phyloP scores from a whole-genome alignment of 495 filamentous ascomycete species.

The Tetracladium setigerum region DNA sequence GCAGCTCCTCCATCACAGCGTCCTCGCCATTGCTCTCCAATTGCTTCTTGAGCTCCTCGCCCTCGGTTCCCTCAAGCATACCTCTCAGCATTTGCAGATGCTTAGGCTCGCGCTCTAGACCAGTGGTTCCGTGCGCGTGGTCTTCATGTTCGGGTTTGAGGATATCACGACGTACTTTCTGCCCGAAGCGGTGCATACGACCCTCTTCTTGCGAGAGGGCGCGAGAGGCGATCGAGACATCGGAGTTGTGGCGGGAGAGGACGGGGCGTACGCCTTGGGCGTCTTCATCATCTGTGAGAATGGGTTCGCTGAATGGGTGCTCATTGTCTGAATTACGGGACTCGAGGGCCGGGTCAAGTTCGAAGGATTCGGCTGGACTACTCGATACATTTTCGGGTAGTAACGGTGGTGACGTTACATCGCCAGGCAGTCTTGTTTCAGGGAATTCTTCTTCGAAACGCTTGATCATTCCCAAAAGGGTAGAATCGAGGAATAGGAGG shows the following conservation, averaged over 20 bases:
- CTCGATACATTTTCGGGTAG: constrained; percentile 10
- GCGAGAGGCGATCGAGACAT: constrained; percentile 71
- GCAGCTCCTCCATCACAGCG: constrained; percentile 50
- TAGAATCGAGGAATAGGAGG: constrained; percentile 83
- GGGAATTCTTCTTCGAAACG: constrained; percentile 96
- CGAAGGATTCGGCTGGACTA: constrained; percentile 29
- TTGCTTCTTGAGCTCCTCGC: constrained; percentile 47
- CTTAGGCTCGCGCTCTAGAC: constrained; percentile 43
- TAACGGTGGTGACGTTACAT: constrained; percentile 13
- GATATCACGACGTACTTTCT: constrained; percentile 68
- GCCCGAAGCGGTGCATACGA: constrained; percentile 74
- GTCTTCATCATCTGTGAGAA: constrained; percentile 32
- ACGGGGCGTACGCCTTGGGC: constrained; percentile 22
- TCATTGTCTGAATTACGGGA: constrained; percentile 29
- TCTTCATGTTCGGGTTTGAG: constrained; percentile 39
- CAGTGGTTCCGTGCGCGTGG: constrained; percentile 29
- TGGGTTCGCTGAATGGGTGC: constrained; percentile 27
- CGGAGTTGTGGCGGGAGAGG: constrained; percentile 64
- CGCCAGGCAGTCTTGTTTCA: constrained; percentile 57
- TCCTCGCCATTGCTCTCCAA: constrained; percentile 49
- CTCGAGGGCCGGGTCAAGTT: constrained; percentile 27
- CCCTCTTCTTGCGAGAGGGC: constrained; percentile 85
- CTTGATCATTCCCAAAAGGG: constrained; percentile 81
- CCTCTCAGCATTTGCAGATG: constrained; percentile 51
- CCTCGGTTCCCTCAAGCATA: constrained; percentile 56